Base-by-base conservation (phyloP, 2,329 filamentous ascomycete genomes). In the Hypoxylon sp. region DNA sequence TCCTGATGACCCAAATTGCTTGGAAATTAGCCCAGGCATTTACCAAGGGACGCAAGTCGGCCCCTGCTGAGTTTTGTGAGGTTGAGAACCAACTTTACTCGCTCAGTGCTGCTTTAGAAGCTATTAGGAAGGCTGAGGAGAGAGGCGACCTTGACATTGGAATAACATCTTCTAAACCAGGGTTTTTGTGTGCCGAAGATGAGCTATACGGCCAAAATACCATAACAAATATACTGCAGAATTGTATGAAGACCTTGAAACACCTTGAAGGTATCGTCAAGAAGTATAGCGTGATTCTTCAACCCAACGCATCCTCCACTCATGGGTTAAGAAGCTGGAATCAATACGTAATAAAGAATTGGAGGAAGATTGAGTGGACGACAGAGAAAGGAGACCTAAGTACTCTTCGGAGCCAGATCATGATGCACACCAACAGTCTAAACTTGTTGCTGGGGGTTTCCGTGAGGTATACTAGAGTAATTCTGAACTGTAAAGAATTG, bases 81-180 rank as follows among this genome's bases (percentile, higher is more conserved):
- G 69, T 79, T 22, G 76, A 78, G 46, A 76, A 74, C 63, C 75
- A 79, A 50, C 62, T 79, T 2, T 76, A 75, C 52, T 74, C 74
- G 2, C 71, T 79, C 39, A 77, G 71, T 24, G 65, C 74, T 3
- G 74, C 74, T 11, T 69, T 79, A n/a, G 64, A 72, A 2, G 69
- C 73, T 3, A 64, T 75, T 29, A 57, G 65, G 44, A 58, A 35
- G 19, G 64, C 63, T 8, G 42, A 53, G 37, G 64, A 44, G 3
- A 54, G 19, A 39, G 59, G 59, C 6, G 50, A 54, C 19, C 42
- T 62, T 42, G 59, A 48, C 3, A 13, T 33, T 31, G 29, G 50
- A 26, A n/a, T 13, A 5, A 24, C 17, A 5, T 6, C 19, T 26
- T 24, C 47, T 24, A 42, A 31, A 47, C 19, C 24, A 9, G 17